Base-by-base conservation (phyloP, 805 yeast genomes). In the Pichia membranifaciens region DNA sequence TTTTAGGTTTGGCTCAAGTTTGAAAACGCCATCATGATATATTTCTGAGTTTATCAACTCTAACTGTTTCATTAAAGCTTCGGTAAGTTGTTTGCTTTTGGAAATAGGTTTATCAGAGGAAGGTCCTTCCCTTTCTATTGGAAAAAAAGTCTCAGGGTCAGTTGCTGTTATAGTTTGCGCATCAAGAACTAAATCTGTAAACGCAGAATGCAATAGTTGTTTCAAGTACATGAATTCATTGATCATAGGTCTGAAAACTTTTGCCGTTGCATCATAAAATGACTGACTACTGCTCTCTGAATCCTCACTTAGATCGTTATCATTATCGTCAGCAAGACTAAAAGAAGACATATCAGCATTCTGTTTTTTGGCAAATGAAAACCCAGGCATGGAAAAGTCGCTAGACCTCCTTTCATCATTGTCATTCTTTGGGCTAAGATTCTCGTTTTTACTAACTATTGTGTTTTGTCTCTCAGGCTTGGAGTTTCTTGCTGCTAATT, bases 161-260 rank as follows among this genome's bases (percentile, higher is more conserved):
- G 74, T 78, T 10, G 85, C 64, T 0, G 93, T 83, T 10, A 86
- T 65, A 12, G 79, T 71, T 59, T 87, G 95, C 0, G 85, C 73
- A 41, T 81, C 78, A 74, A 86, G 75, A 10, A 87, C 70, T 5
- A 84, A 70, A 25, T 74, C 73, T 3, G 80, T 68, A 29, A 82
- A 68, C 4, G 73, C 60, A 53, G 83, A 79, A 61, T 87, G 90
- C 22, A 86, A 61, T 8, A 75, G 73, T 60, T 88, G 96, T 56
- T 88, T 89, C 41, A 76, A 67, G 51, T 82, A 84, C 57, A 82
- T 77, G 59, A 85, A 88, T 43, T 86, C 95, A n/a, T 82, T 69
- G 4, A 78, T 69, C 22, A 74, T 66, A 0, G 82, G 81, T 50
- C 75, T 57, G 10, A 62, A 52, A 12, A 57, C 51, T 28, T 58